Conservation (phyloP, 331 rosid species). For the Pyracantha coccinea region DNA sequence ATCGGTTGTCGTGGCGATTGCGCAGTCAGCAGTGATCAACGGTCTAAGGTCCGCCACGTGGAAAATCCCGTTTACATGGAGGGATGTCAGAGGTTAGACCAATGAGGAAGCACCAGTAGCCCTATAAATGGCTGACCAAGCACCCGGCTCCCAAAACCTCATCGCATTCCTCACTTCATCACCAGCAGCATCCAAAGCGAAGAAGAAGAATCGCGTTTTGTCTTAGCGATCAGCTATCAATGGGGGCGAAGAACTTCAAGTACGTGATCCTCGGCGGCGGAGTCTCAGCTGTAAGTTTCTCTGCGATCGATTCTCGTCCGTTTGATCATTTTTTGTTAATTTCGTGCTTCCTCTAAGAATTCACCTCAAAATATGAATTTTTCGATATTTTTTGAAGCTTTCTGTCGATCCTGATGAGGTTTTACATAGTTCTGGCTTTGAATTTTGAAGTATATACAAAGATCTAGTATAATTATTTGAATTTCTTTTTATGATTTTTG, state of each 20-base stretch:
- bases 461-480: neutral
- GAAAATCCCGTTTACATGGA: conserved; percentile 16
- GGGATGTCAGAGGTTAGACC: conserved; percentile 12
- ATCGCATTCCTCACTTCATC: neutral
- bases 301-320: neutral
- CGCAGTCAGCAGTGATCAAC: neutral
- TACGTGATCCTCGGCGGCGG: conserved; percentile 88
- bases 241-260: conserved; percentile 76
- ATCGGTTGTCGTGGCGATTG: conserved; percentile 11
- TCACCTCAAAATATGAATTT: no score
- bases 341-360: neutral
- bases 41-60: conserved; percentile 39
- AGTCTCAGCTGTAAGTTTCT: conserved; percentile 76
- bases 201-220: neutral
- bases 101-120: neutral
- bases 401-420: neutral
- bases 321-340: neutral
- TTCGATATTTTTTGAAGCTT: neutral
- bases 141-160: neutral
- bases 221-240: conserved; percentile 20
- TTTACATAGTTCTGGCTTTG: neutral
- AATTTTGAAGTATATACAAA: neutral
- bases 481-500: neutral
- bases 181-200: neutral
- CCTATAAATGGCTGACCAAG: conserved; percentile 23